These are phyloP conservation scores for Starmerella apis DNA, from an alignment of 805 yeast genomes.

Conservation along the genomic window DNA sequence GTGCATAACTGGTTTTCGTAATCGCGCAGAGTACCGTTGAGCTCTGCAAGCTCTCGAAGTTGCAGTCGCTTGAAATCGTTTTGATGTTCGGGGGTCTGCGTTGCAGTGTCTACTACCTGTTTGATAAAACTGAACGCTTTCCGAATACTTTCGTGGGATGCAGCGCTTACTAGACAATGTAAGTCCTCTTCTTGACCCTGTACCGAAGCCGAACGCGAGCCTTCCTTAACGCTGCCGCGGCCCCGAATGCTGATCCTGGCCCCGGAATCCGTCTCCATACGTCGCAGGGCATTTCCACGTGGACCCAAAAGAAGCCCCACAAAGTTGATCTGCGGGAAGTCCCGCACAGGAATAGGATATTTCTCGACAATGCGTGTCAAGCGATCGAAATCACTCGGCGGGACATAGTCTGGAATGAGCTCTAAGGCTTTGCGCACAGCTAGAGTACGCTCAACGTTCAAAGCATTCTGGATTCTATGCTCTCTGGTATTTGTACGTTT, in stretches of 20 bases:
- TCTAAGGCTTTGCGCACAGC: slow-evolving; percentile 67
- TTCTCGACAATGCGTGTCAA: slow-evolving; percentile 71
- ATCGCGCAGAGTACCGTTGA: slow-evolving; percentile 89
- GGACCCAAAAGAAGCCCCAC: slow-evolving; percentile 90
- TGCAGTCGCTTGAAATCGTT: slow-evolving; percentile 87
- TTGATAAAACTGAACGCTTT: slow-evolving; percentile 67
- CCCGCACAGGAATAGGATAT: slow-evolving; percentile 70
- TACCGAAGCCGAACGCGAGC: slow-evolving; percentile 30
- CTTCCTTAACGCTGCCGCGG: slow-evolving; percentile 90
- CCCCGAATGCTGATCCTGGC: slow-evolving; percentile 89
- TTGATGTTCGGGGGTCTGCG: slow-evolving; percentile 83
- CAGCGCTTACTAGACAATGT: slow-evolving; percentile 81
- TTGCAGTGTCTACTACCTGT: slow-evolving; percentile 69
- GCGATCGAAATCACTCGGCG: slow-evolving; percentile 67
- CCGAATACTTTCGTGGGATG: slow-evolving; percentile 62
- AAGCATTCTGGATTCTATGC: slow-evolving; percentile 44
- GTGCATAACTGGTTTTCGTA: slow-evolving; percentile 56
- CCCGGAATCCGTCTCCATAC: slow-evolving; percentile 73
- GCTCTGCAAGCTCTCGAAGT: slow-evolving; percentile 78
- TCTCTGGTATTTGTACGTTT: slow-evolving; percentile 80
- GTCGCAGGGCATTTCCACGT: slow-evolving; percentile 79
- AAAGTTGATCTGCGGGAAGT: slow-evolving; percentile 85
- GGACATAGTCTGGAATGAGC: slow-evolving; percentile 60
- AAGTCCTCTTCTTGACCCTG: slow-evolving; percentile 61
- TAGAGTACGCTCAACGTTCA: slow-evolving; percentile 70